Percentiles rank a stretch among this genome's conserved stretches.
These are phyloP conservation scores for Ganoderma resinaceum DNA, from an alignment of 1,284 basidiomycete genomes.

Conservation along the genomic window DNA sequence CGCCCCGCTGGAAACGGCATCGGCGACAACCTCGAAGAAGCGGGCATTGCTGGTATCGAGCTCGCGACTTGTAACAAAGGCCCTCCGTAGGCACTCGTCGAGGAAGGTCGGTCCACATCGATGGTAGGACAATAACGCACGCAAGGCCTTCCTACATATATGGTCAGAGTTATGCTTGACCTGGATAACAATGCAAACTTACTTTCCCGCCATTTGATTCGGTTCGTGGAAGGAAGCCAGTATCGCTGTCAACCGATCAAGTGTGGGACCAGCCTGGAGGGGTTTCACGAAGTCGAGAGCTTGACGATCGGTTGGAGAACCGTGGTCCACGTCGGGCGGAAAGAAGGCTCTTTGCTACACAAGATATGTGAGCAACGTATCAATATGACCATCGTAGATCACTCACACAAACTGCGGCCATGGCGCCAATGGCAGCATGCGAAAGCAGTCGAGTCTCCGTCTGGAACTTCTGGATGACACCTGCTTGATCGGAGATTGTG, in stretches of 20 bases:
- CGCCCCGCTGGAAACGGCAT: constrained; percentile 70
- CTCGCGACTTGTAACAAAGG: constrained; percentile 69
- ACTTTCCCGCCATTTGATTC: constrained; percentile 68
- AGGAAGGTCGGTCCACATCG: constrained; percentile 68
- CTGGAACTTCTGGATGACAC: constrained; percentile 74
- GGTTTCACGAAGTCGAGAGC: constrained; percentile 54
- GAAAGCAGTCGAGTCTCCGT: constrained; percentile 78
- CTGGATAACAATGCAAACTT: constrained; percentile 37
- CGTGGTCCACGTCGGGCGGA: constrained; percentile 63
- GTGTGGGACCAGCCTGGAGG: constrained; percentile 55
- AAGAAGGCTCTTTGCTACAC: constrained; percentile 76
- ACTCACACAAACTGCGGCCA: constrained; percentile 87
- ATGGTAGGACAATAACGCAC: constrained; percentile 71
- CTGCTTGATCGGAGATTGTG: constrained; percentile 53
- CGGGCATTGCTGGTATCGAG: constrained; percentile 61
- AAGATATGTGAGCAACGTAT: constrained; percentile 19
- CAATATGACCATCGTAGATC: not conserved
- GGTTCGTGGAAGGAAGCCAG: constrained; percentile 63
- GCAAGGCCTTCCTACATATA: constrained; percentile 74
- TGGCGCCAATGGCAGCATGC: constrained; percentile 80
- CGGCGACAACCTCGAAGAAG: constrained; percentile 84
- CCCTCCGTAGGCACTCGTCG: constrained; percentile 74
- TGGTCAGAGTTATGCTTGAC: constrained; percentile 26
- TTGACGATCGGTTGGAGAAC: constrained; percentile 66
- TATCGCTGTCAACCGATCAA: constrained; percentile 74